phyloP scores from a whole-genome alignment of 2,329 filamentous ascomycete genomes.

The Dactylellina leptospora region DNA sequence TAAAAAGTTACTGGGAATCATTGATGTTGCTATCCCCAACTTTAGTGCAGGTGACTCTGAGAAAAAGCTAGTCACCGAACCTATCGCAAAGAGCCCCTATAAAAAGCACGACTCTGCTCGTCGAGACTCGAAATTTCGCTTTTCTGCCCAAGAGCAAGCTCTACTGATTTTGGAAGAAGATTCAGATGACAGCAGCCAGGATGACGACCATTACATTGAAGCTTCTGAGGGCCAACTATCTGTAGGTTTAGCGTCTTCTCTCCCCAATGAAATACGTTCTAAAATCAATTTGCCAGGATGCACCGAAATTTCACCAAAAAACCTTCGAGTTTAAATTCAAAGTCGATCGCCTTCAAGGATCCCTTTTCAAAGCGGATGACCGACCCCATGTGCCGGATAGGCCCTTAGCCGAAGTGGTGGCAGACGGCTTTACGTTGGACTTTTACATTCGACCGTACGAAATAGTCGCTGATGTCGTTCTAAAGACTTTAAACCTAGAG shows the following conservation, averaged over 20 bases:
- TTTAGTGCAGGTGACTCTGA: constrained; percentile 67
- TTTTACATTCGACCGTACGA: constrained; percentile 90
- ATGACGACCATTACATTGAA: constrained; percentile 74
- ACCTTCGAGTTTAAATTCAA: constrained; percentile 97
- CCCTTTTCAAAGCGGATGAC: constrained; percentile 84
- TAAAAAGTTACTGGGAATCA: constrained; percentile 93
- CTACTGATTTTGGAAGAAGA: constrained; percentile 75
- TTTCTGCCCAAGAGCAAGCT: constrained; percentile 75
- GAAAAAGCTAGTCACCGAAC: constrained; percentile 49
- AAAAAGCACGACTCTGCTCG: constrained; percentile 12
- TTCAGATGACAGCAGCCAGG: constrained; percentile 55
- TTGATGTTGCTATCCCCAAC: constrained; percentile 92
- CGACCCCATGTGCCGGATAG: constrained; percentile 80
- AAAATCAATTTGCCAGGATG: constrained; percentile 28
- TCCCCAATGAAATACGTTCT: no score
- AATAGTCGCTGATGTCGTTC: constrained; percentile 88
- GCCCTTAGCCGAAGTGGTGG: constrained; percentile 87
- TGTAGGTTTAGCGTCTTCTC: constrained; percentile 19
- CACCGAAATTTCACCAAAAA: constrained; percentile 78
- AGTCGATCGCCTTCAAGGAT: constrained; percentile 91
- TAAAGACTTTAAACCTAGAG: constrained; percentile 86
- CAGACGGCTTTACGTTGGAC: constrained; percentile 84
- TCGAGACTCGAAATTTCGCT: constrained; percentile 72
- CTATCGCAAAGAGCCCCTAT: neutral
- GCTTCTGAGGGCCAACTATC: constrained; percentile 66